Base-by-base conservation (phyloP, 495 filamentous ascomycete species). In the Daldinia grandis region DNA sequence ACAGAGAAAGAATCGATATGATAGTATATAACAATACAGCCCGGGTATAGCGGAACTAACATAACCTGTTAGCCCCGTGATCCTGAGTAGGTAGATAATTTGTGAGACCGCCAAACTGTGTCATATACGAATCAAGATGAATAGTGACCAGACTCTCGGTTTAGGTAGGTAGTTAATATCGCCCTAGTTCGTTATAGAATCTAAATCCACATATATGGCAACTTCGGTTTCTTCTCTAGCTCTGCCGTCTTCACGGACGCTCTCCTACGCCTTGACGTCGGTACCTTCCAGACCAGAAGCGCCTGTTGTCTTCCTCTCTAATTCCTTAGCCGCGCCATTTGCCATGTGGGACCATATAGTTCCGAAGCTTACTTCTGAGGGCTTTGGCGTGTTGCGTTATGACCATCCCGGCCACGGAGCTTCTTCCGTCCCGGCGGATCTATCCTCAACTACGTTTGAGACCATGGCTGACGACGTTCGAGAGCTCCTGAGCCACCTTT, bases 331-430 rank as follows among this genome's bases (percentile, higher is more conserved):
- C 17, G 42, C 17, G 17, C 42, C 42, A 1, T 9, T 47, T 2
- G 17, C 42, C 14, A 47, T 8, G 9, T 47, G 42, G 42, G 42
- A 47, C 12, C n/a, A 47, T 17, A 17, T 47, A 21, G 76, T 79
- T 21, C 38, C 59, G 10, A 50, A 51, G 38, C 58, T 79, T 35
- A 68, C 72, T 54, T 58, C 59, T 2, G 58, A 51, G 28, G 77
- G 73, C 24, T 76, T 74, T 17, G 64, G 64, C 15, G 72, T 77
- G 1, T 66, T 81, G 21, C 74, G 73, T 37, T 81, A 78, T 64
- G 76, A 80, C 56, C 73, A 70, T 1, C 78, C 79, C 3, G 77
- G 77, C 59, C 79, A 81, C 37, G 78, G 78, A 17, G 50, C 14
- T 27, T 80, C 77, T 5, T 62, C 54, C 0, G 66, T 55, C 14